Evolutionary conservation across 768 basidiomycete genomes (phyloP).

Genomic region (Pulveroboletus sp.): DNA sequence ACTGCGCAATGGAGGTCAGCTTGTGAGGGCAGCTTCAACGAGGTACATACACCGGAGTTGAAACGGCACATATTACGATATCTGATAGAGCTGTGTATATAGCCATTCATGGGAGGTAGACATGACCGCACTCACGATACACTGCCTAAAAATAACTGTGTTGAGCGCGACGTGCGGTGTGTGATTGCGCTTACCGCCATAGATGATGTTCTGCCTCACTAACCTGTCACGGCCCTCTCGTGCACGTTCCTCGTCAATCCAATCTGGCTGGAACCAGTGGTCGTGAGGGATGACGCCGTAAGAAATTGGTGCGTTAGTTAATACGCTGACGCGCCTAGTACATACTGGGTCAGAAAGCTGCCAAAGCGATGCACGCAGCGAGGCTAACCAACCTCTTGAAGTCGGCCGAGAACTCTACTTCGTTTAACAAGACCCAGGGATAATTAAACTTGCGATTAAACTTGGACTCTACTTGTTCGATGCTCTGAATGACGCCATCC

Average conservation of each 20-base stretch:
- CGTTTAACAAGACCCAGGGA: constrained; percentile 65
- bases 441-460: constrained; percentile 61
- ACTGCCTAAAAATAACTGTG: constrained; percentile 32
- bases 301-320: constrained; percentile 42
- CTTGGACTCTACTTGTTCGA: constrained; percentile 53
- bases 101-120: background rate
- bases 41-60: constrained; percentile 57
- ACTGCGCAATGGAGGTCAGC: constrained; percentile 30
- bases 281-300: constrained; percentile 59
- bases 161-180: background rate
- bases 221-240: constrained; percentile 50
- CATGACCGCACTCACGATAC: constrained; percentile 35
- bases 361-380: background rate
- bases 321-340: constrained; percentile 31
- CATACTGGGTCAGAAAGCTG: constrained; percentile 21
- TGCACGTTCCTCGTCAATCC: constrained; percentile 69
- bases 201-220: constrained; percentile 45
- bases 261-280: constrained; percentile 71
- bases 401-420: constrained; percentile 51
- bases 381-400: constrained; percentile 43
- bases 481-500: constrained; percentile 42
- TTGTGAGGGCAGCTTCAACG: background rate
- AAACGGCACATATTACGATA: constrained; percentile 81
- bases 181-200: constrained; percentile 40
- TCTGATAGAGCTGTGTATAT: constrained; percentile 16